Conservation (phyloP, 371 early-diverging fungal species). For the Parasitella parasitica region DNA sequence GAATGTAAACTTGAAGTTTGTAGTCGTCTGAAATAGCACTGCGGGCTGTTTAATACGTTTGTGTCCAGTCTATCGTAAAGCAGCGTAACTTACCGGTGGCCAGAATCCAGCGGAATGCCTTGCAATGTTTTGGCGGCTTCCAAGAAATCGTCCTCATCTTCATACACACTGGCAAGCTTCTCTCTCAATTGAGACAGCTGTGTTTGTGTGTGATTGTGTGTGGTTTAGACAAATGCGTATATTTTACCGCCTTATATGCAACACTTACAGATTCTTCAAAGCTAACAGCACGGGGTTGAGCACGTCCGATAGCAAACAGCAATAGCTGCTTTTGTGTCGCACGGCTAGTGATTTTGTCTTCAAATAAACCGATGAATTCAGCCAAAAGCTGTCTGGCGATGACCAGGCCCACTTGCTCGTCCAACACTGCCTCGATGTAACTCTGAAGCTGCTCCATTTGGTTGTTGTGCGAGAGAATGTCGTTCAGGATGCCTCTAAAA, state of each 20-base stretch:
- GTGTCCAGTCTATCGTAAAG: too few species aligned
- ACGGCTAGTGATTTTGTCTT: slow-evolving; percentile 34
- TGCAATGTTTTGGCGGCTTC: slow-evolving; percentile 80
- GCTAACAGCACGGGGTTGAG: slow-evolving; percentile 73
- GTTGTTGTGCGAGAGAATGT: slow-evolving; percentile 23
- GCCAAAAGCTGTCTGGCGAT: slow-evolving; percentile 71
- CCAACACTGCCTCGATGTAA: slow-evolving; percentile 63
- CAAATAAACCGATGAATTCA: slow-evolving; percentile 56
- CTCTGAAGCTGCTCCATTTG: slow-evolving; percentile 33
- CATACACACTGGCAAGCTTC: slow-evolving; percentile 70
- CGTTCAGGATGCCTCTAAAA: slow-evolving; percentile 30
- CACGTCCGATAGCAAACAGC: slow-evolving; percentile 55
- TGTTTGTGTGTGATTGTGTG: too few species aligned
- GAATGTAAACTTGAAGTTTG: slow-evolving; percentile 79
- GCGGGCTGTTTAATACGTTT: not conserved
- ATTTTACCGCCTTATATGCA: too few species aligned
- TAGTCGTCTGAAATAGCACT: slow-evolving; percentile 76
- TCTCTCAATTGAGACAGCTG: slow-evolving; percentile 76
- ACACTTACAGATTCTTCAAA: slow-evolving; percentile 82
- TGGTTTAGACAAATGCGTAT: too few species aligned
- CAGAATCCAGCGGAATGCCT: slow-evolving; percentile 85
- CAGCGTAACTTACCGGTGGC: slow-evolving; percentile 69
- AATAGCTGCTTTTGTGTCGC: slow-evolving; percentile 54
- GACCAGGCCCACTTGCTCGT: slow-evolving; percentile 77
- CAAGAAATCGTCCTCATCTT: slow-evolving; percentile 75